phyloP scores from a whole-genome alignment of 2,329 filamentous ascomycete species.

The Amauroascus verrucosus region DNA sequence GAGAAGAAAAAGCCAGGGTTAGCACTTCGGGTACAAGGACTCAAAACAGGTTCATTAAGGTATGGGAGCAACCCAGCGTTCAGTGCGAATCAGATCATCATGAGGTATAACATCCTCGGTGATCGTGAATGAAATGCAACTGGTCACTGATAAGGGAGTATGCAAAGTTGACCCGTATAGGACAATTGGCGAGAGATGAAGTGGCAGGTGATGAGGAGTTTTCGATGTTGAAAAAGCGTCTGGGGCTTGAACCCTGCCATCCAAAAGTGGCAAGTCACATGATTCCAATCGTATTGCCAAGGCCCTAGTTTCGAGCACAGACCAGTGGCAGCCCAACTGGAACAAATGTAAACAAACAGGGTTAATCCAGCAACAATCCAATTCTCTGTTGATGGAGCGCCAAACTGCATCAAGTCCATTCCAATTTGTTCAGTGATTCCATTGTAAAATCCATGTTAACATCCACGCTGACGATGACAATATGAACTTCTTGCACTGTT shows the following conservation, averaged over 20 bases:
- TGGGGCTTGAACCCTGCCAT: background rate
- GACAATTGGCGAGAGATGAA: background rate
- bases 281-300: background rate
- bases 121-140: background rate
- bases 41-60: background rate
- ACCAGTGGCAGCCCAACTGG: slow-evolving; percentile 8
- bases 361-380: slow-evolving; percentile 9
- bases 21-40: background rate
- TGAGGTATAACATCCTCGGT: background rate
- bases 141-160: background rate
- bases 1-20: background rate
- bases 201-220: background rate
- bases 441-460: too few relatives aligned
- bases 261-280: slow-evolving; percentile 7
- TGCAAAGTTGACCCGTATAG: too few relatives aligned
- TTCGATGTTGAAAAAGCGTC: background rate
- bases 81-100: background rate
- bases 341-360: slow-evolving; percentile 18
- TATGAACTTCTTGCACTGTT: background rate
- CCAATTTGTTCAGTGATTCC: too few relatives aligned
- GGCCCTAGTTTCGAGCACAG: slow-evolving; percentile 9
- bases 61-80: background rate
- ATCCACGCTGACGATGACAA: background rate
- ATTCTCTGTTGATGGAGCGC: background rate
- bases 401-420: background rate